These are phyloP conservation scores for Kodamaea sp. DNA, from an alignment of 1,139 yeast species.

Conservation along the genomic window DNA sequence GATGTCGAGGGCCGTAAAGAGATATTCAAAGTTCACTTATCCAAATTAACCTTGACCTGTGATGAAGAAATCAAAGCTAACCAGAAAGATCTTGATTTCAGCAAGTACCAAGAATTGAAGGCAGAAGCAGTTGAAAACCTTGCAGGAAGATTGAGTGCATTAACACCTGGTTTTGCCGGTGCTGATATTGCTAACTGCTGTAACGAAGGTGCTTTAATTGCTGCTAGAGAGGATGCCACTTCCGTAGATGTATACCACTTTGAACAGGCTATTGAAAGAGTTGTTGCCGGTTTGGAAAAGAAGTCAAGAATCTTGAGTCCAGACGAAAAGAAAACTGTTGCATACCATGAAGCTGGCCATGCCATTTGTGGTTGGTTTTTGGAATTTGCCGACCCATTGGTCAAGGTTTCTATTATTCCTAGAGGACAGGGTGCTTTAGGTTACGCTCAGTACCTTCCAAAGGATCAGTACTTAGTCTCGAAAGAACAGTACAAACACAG, in stretches of 20 bases:
- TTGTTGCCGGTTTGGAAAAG: constrained; percentile 78
- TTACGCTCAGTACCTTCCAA: constrained; percentile 80
- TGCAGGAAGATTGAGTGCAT: constrained; percentile 72
- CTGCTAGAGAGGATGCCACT: constrained; percentile 65
- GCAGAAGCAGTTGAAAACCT: constrained; percentile 55
- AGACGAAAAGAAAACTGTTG: constrained; percentile 72
- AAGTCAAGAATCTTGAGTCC: constrained; percentile 68
- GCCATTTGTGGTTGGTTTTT: constrained; percentile 80
- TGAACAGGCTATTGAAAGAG: constrained; percentile 81
- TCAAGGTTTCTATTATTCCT: constrained; percentile 80
- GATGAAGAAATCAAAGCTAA: constrained; percentile 44
- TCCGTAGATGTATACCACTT: constrained; percentile 63
- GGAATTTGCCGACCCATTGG: constrained; percentile 72
- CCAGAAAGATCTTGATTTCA: constrained; percentile 42
- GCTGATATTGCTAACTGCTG: constrained; percentile 85
- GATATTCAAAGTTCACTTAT: constrained; percentile 69
- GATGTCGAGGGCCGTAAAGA: constrained; percentile 78
- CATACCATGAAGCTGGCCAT: constrained; percentile 84
- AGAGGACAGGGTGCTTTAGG: constrained; percentile 86
- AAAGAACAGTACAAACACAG: constrained; percentile 68
- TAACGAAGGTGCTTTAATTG: constrained; percentile 81
- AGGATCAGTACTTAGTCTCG: constrained; percentile 68
- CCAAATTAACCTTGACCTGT: constrained; percentile 47
- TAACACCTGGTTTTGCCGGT: constrained; percentile 85
- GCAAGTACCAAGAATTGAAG: constrained; percentile 51